Percentiles rank a stretch among this genome's conserved stretches.
These are phyloP conservation scores for Rossbeevera mucosa DNA, from an alignment of 768 basidiomycete species.

Conservation along the genomic window DNA sequence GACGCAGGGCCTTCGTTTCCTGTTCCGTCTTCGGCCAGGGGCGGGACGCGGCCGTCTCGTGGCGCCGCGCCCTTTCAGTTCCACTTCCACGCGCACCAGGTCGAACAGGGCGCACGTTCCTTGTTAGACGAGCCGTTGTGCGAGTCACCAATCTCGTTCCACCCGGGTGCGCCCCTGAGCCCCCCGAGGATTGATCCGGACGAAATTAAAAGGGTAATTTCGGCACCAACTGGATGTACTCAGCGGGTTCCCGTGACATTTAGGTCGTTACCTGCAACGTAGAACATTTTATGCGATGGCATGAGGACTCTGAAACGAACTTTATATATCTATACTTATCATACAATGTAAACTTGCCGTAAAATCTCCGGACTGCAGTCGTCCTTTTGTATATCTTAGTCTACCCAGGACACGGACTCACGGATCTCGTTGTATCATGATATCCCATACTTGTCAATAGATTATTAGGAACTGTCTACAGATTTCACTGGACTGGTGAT, in stretches of 20 bases:
- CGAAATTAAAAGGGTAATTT: background rate
- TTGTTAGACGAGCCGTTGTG: conserved; percentile 14
- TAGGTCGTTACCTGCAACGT: background rate
- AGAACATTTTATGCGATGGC: conserved; percentile 2
- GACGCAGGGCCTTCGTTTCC: conserved; percentile 11
- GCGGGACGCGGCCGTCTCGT: background rate
- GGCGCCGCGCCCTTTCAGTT: background rate
- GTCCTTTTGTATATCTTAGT: background rate
- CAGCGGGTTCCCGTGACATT: background rate
- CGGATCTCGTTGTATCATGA: background rate
- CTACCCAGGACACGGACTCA: conserved; percentile 10
- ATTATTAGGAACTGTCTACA: too few relatives aligned
- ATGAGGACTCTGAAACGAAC: background rate
- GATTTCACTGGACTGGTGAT: too few relatives aligned
- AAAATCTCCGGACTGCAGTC: background rate
- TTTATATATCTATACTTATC: conserved; percentile 2
- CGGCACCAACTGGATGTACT: background rate
- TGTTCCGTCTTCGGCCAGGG: background rate
- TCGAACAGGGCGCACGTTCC: conserved; percentile 2
- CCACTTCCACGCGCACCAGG: background rate
- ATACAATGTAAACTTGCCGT: background rate
- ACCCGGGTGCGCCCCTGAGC: background rate
- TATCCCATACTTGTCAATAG: background rate
- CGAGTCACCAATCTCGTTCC: conserved; percentile 22
- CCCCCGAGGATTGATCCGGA: background rate